These are phyloP conservation scores for Kalmusia sp. DNA, from an alignment of 2,329 filamentous ascomycete species.

Conservation along the genomic window DNA sequence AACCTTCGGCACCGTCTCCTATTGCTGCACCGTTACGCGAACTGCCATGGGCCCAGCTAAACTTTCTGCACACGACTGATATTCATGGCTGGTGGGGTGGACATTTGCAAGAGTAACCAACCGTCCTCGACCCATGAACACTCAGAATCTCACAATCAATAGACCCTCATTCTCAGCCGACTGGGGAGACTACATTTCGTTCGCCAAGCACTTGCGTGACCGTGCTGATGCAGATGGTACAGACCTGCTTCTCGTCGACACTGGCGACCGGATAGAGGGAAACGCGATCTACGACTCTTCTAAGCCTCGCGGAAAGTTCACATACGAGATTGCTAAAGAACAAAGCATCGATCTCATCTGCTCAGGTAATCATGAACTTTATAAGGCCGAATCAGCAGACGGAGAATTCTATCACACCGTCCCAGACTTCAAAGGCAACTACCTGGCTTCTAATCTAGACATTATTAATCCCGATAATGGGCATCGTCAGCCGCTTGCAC, in stretches of 20 bases:
- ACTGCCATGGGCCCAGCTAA: constrained; percentile 90
- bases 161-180: constrained; percentile 92
- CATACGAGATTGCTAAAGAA: constrained; percentile 84
- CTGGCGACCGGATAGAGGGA: constrained; percentile 90
- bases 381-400: constrained; percentile 78
- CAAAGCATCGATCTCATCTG: constrained; percentile 85
- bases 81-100: constrained; percentile 96
- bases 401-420: constrained; percentile 82
- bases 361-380: constrained; percentile 94
- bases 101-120: constrained; percentile 81
- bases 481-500: constrained; percentile 76
- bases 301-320: constrained; percentile 84
- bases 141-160: constrained; percentile 19
- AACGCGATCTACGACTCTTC: constrained; percentile 95
- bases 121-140: constrained; percentile 10
- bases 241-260: constrained; percentile 93
- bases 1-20: constrained; percentile 81
- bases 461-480: constrained; percentile 78
- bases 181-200: constrained; percentile 98
- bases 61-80: constrained; percentile 88
- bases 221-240: constrained; percentile 79
- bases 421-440: constrained; percentile 79
- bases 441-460: constrained; percentile 92
- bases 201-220: constrained; percentile 80
- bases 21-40: constrained; percentile 82